Conservation (phyloP, 2,329 filamentous ascomycete genomes). For the Penicillium frequentans region DNA sequence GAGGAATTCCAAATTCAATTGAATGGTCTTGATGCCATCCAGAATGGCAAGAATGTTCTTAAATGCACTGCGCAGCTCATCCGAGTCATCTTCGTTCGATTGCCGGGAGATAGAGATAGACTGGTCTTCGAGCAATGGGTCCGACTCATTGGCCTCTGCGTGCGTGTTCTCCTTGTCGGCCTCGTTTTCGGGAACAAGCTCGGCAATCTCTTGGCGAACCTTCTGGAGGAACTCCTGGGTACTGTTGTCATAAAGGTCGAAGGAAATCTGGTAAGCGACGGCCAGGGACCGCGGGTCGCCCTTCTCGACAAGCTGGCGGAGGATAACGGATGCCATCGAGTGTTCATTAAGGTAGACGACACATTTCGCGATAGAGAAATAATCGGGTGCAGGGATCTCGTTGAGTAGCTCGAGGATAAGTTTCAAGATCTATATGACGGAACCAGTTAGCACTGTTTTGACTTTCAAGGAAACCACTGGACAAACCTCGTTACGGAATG, state of each 20-base stretch:
- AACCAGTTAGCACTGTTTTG: neutral
- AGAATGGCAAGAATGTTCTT: slow-evolving; percentile 64
- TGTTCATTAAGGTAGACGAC: slow-evolving; percentile 94
- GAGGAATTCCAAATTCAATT: slow-evolving; percentile 92
- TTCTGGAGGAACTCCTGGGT: slow-evolving; percentile 95
- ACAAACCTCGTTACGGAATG: slow-evolving; percentile 68
- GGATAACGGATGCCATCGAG: slow-evolving; percentile 82
- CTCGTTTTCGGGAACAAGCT: slow-evolving; percentile 46
- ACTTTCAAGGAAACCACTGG: neutral
- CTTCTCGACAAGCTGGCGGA: slow-evolving; percentile 76
- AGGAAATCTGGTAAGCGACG: slow-evolving; percentile 94
- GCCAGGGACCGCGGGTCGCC: slow-evolving; percentile 76
- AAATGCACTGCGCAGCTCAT: slow-evolving; percentile 56
- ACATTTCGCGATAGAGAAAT: slow-evolving; percentile 97
- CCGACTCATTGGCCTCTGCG: slow-evolving; percentile 56
- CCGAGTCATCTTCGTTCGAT: slow-evolving; percentile 41
- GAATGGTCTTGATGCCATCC: slow-evolving; percentile 88
- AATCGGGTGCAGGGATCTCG: slow-evolving; percentile 88
- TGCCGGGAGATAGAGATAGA: slow-evolving; percentile 35
- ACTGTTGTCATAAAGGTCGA: slow-evolving; percentile 97
- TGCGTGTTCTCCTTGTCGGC: slow-evolving; percentile 49
- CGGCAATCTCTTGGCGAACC: slow-evolving; percentile 77
- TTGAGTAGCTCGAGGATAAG: slow-evolving; percentile 94
- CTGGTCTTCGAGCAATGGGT: slow-evolving; percentile 57
- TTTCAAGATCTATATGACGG: slow-evolving; percentile 66